phyloP scores from a whole-genome alignment of 805 yeast genomes.

The Saccharomycopsis sp. region DNA sequence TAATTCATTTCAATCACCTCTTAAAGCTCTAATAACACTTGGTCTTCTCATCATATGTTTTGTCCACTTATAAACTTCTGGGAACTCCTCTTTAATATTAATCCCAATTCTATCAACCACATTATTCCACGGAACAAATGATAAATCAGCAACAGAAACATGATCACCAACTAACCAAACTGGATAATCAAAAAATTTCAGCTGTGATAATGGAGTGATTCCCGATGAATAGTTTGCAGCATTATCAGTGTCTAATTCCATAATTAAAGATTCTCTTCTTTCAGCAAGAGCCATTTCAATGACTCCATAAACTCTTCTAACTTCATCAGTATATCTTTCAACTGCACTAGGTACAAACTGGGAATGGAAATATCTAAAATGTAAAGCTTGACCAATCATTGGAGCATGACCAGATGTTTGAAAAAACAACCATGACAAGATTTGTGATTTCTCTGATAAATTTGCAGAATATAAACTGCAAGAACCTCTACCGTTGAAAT shows the following conservation, averaged over 20 bases:
- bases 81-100: slow-evolving; percentile 76
- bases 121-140: slow-evolving; percentile 95
- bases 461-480: slow-evolving; percentile 77
- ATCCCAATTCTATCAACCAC: slow-evolving; percentile 91
- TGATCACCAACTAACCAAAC: slow-evolving; percentile 91
- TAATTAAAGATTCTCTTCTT: slow-evolving; percentile 76
- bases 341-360: slow-evolving; percentile 81
- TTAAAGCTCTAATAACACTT: slow-evolving; percentile 76
- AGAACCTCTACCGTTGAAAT: slow-evolving; percentile 36
- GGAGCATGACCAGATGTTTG: slow-evolving; percentile 97
- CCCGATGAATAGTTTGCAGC: slow-evolving; percentile 84
- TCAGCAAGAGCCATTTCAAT: slow-evolving; percentile 93
- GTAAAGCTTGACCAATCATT: slow-evolving; percentile 97
- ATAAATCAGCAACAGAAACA: slow-evolving; percentile 77
- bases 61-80: slow-evolving; percentile 95
- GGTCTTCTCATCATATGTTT: slow-evolving; percentile 93
- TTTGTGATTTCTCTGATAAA: slow-evolving; percentile 70
- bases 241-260: slow-evolving; percentile 82
- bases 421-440: slow-evolving; percentile 82
- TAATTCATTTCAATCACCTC: slow-evolving; percentile 56
- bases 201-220: slow-evolving; percentile 75
- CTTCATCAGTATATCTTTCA: slow-evolving; percentile 86
- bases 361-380: slow-evolving; percentile 84
- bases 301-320: slow-evolving; percentile 85
- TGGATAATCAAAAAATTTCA: slow-evolving; percentile 83